Percentiles rank a stretch among this genome's conserved stretches.
Evolutionary conservation across 208 protist genomes (phyloP).

Genomic region (Lotmaria passim): DNA sequence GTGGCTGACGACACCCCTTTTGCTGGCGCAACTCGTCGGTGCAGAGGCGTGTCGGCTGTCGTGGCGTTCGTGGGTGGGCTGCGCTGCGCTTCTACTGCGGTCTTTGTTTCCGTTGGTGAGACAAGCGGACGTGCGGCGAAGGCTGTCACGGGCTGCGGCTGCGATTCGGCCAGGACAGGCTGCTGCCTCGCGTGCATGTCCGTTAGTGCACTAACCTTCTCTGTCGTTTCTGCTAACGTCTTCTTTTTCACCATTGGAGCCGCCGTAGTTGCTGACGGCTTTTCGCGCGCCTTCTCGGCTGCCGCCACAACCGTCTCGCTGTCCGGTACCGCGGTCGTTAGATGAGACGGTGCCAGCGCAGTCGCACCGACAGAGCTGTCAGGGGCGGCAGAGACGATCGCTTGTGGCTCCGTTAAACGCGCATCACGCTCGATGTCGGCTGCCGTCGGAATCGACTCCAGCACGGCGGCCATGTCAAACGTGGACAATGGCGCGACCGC

Average conservation of each 20-base stretch:
- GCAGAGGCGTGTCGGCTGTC: neutral
- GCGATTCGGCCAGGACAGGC: neutral
- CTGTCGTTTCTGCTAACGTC: too few relatives aligned
- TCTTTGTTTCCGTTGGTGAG: neutral
- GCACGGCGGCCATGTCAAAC: neutral
- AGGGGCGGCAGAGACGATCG: neutral
- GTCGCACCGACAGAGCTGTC: neutral
- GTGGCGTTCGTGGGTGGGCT: neutral
- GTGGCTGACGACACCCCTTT: neutral
- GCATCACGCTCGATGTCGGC: conserved; percentile 4
- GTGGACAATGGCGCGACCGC: neutral
- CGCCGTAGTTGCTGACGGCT: neutral
- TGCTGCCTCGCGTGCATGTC: too few relatives aligned
- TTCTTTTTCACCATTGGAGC: neutral
- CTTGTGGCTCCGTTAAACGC: neutral
- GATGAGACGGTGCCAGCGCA: neutral
- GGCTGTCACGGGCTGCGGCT: neutral
- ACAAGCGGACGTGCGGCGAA: neutral
- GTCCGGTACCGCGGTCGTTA: neutral
- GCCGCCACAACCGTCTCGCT: neutral
- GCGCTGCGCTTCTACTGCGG: too few relatives aligned
- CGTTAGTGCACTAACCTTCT: too few relatives aligned
- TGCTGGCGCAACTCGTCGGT: neutral
- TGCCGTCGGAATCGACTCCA: neutral
- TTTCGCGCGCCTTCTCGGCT: neutral